Evolutionary conservation across 306 rosid genomes (phyloP).

Genomic region (Acacia acuminata): DNA sequence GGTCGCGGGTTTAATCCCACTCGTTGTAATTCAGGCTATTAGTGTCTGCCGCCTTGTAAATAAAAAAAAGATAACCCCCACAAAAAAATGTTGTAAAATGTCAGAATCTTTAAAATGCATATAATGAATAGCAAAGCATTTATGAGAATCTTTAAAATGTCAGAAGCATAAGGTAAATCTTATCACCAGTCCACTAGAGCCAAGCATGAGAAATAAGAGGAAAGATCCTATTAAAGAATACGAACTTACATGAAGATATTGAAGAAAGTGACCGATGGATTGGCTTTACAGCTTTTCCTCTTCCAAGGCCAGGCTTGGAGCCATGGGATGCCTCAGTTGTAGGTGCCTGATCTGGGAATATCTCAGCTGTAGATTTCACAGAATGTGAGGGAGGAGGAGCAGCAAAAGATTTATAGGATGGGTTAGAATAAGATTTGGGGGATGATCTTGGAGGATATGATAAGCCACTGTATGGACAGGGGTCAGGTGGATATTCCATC

Average conservation of each 20-base stretch:
- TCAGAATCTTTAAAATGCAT: too few relatives aligned
- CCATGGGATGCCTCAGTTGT: slow-evolving; percentile 28
- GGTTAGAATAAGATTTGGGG: slow-evolving; percentile 44
- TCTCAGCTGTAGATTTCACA: slow-evolving; percentile 34
- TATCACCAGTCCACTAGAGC: slow-evolving; percentile 15
- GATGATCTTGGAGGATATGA: slow-evolving; percentile 42
- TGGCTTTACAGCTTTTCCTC: slow-evolving; percentile 41
- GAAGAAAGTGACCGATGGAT: slow-evolving; percentile 43
- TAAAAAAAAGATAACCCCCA: too few relatives aligned
- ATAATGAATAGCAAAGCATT: slow-evolving; percentile 2
- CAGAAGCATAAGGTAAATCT: slow-evolving; percentile 12
- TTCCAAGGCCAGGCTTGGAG: slow-evolving; percentile 41
- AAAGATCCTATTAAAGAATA: background rate
- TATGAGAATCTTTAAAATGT: slow-evolving; percentile 6
- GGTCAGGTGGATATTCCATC: slow-evolving; percentile 46
- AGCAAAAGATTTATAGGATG: slow-evolving; percentile 41
- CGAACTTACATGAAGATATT: slow-evolving; percentile 62
- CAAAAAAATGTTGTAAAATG: too few relatives aligned
- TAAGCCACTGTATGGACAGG: slow-evolving; percentile 46
- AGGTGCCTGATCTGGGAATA: slow-evolving; percentile 49
- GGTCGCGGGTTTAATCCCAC: too few relatives aligned
- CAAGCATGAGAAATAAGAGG: slow-evolving; percentile 18
- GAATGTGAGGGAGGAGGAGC: slow-evolving; percentile 46
- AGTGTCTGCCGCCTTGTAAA: too few relatives aligned
- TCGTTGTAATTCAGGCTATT: too few relatives aligned